A percentile compares a stretch with the other conserved stretches of the same genome.
phyloP scores from a whole-genome alignment of 2,329 filamentous ascomycete species.

The Magnaporthiopsis poae region DNA sequence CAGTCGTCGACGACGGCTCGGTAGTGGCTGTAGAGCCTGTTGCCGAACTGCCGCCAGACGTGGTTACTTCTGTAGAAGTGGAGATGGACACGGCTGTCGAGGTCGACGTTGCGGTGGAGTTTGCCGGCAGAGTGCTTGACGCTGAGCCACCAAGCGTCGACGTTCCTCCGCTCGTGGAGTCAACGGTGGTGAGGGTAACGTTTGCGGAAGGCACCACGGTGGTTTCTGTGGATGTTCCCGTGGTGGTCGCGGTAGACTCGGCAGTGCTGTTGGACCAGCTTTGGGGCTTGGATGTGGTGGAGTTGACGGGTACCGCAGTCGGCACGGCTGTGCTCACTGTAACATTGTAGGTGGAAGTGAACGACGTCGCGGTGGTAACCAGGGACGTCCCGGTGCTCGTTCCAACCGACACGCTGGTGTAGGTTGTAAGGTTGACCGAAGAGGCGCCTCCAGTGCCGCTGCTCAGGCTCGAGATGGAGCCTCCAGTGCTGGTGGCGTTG shows the following conservation, averaged over 20 bases:
- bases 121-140: neutral
- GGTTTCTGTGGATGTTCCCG: neutral
- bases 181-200: neutral
- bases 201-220: neutral
- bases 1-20: neutral
- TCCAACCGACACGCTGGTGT: neutral
- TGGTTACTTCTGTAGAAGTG: neutral
- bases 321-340: conserved; percentile 1
- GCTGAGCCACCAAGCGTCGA: neutral
- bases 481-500: neutral
- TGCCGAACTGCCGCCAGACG: no score
- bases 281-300: neutral
- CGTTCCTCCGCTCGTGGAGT: neutral
- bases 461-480: neutral
- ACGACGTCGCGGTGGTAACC: neutral
- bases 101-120: conserved; percentile 1
- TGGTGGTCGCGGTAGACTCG: neutral
- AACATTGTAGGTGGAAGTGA: neutral
- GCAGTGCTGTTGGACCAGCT: neutral
- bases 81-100: neutral
- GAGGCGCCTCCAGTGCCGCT: neutral
- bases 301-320: neutral
- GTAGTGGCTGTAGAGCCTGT: neutral
- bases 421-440: neutral
- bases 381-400: neutral